These are phyloP conservation scores for Globisporangium nunn DNA, from an alignment of 352 stramenopile genomes.

Conservation along the genomic window DNA sequence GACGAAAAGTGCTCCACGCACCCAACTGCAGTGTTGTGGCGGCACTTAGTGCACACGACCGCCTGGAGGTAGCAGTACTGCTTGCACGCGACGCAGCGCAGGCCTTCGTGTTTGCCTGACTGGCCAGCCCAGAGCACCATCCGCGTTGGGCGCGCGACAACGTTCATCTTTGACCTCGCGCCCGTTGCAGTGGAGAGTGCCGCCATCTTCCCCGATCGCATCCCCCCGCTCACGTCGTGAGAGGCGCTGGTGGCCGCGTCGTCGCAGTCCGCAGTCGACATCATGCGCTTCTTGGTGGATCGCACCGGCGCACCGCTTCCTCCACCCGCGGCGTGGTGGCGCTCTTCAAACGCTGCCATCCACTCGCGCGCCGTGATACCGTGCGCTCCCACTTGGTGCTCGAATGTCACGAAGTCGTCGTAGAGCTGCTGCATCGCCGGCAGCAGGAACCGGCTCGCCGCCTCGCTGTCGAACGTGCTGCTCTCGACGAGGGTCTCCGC, in stretches of 20 bases:
- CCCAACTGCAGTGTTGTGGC: conserved; percentile 49
- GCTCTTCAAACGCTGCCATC: conserved; percentile 48
- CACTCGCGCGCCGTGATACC: conserved; percentile 32
- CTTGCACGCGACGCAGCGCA: conserved; percentile 70
- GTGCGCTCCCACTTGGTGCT: conserved; percentile 26
- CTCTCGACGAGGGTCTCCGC: conserved; percentile 58
- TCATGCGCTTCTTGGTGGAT: conserved; percentile 13
- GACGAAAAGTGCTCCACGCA: conserved; percentile 63
- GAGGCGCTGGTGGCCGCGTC: conserved; percentile 21
- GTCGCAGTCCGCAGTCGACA: conserved; percentile 13
- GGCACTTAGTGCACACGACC: conserved; percentile 71
- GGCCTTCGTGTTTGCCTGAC: conserved; percentile 64
- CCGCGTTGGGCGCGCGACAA: conserved; percentile 32
- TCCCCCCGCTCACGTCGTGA: not conserved
- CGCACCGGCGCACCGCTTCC: conserved; percentile 3
- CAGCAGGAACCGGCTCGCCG: conserved; percentile 40
- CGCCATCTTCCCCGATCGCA: not conserved
- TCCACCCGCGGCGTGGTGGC: conserved; percentile 8
- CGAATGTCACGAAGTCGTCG: conserved; percentile 48
- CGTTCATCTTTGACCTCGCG: conserved; percentile 13
- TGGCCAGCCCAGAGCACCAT: conserved; percentile 82
- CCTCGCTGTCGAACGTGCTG: conserved; percentile 39
- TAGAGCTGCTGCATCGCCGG: conserved; percentile 56
- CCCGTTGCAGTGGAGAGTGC: too few relatives aligned
- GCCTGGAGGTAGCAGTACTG: conserved; percentile 85